Conservation (phyloP, 106 monocot genomes). For the Chionographis japonica region DNA sequence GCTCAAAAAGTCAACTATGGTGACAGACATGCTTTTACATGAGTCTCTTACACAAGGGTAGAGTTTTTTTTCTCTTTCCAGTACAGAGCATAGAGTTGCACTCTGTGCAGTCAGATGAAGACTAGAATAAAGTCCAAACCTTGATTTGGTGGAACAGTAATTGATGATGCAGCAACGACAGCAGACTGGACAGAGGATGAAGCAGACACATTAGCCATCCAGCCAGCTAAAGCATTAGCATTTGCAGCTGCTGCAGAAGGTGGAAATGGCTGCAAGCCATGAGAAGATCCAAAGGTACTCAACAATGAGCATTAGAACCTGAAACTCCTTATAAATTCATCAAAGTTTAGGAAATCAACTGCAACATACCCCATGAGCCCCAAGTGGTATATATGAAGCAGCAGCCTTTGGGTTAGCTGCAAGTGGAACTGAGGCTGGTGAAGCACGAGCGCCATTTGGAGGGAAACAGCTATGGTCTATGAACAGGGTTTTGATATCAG, state of each 20-base stretch:
- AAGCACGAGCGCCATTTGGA: slow-evolving; percentile 64
- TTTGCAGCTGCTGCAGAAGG: slow-evolving; percentile 40
- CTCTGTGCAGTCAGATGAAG: no score
- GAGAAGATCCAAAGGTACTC: neutral
- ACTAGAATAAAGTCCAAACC: slow-evolving; percentile 17
- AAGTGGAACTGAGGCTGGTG: slow-evolving; percentile 50
- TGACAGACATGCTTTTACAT: no score
- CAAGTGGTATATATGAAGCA: slow-evolving; percentile 47
- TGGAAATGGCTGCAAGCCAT: slow-evolving; percentile 43
- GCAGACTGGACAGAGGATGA: slow-evolving; percentile 63
- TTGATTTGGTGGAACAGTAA: slow-evolving; percentile 64
- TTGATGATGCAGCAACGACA: slow-evolving; percentile 49
- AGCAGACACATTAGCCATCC: slow-evolving; percentile 67
- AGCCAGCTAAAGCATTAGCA: slow-evolving; percentile 60
- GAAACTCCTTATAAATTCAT: neutral
- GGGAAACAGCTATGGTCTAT: slow-evolving; percentile 52
- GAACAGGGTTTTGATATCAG: slow-evolving; percentile 68
- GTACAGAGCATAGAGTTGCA: no score
- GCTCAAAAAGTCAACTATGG: no score
- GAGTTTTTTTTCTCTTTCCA: no score
- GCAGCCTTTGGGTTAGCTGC: slow-evolving; percentile 54
- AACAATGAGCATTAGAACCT: neutral
- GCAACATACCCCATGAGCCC: slow-evolving; percentile 51
- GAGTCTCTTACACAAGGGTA: no score
- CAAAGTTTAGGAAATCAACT: neutral